Base-by-base conservation (phyloP, 1,284 basidiomycete genomes). In the Leucoagaricus sp. region DNA sequence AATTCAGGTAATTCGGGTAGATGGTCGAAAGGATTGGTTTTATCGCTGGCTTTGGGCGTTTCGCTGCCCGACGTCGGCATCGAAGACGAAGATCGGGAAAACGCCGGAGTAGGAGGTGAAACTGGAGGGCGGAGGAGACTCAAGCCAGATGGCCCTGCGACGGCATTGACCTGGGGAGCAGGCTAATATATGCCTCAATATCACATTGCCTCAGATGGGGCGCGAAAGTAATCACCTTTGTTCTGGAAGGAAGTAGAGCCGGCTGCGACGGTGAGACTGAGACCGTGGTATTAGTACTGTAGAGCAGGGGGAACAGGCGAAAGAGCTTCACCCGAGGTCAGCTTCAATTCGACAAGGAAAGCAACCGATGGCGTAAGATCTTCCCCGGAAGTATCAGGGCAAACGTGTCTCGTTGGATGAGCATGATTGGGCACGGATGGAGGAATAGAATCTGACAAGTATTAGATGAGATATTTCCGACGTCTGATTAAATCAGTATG, bases 91-190 rank as follows among this genome's bases (percentile, higher is more conserved):
- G 48, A 44, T 8, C 36, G 40, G 15, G 49, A n/a, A 33, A 12
- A 6, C 6, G 12, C 31, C 12, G 31, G 36, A 8, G 36, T 15
- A 4, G 36, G 36, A 38, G 15, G 7, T 17, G 46, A 29, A 38
- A 36, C 23, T 47, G 38, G 28, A 23, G 67, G 72, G 36, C 69
- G 67, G 23, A 71, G 61, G 9, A 73, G 66, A 12, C 67, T 67
- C 23, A 73, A 60, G 3, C 71, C 71, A 7, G 73, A 73, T 2
- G 69, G 69, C 47, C 12, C 28, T 15, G 28, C 12, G 2, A 6
- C 25, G 41, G 34, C 17, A 12, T 54, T 26, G 13, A 23, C n/a
- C 33, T 53, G 9, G 17, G 28, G 21, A 36, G 26, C 19, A 38
- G 19, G 12, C 21, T 36, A 33, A 6, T 33, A 7, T 33, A 7